Base-by-base conservation (phyloP, 2,329 filamentous ascomycete genomes). In the Didymellaceae sp. region DNA sequence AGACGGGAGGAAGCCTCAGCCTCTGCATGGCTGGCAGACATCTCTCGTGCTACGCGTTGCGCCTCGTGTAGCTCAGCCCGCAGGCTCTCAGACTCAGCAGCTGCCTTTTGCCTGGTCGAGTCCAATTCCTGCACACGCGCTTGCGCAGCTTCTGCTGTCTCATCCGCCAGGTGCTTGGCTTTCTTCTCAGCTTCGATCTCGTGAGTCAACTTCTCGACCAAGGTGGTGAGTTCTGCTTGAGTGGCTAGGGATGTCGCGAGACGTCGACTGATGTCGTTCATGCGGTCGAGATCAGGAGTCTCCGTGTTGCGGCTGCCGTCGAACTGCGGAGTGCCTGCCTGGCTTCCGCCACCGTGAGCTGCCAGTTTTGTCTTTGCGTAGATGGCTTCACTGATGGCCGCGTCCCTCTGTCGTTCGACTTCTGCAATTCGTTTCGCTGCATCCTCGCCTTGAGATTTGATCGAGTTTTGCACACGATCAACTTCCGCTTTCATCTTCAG, bases 351-450 rank as follows among this genome's bases (percentile, higher is more conserved):
- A 28, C 83, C 86, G 57, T 91, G 88, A 6, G 91, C 92, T 22
- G 92, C 92, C 42, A 97, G 78, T 69, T 91, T 97, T 2, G 95
- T 91, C 69, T 95, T 96, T 25, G 92, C 90, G 73, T 97, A 97
- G 0, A 94, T 89, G 1, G 94, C 94, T 75, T 99, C 95, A 63
- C 88, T 89, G 45, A 99, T 87, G n/a, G 94, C 94, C 31, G 88
- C 86, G 74, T 99, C 94, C 41, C 95, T 84, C 76, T 99, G 94
- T 69, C 90, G 92, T 71, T 99, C 94, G 1, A 95, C 88, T 70
- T 97, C 92, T 1, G 93, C 92, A 55, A 99, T 92, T 55, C 93
- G 86, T 71, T 88, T 92, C 0, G 92, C 91, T 7, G 94, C 92
- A 47, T 90, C 78, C 6, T 90, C 80, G 10, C 91, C 89, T 75